Conservation (phyloP, 805 yeast genomes). For the Scheffersomyces spartinae region DNA sequence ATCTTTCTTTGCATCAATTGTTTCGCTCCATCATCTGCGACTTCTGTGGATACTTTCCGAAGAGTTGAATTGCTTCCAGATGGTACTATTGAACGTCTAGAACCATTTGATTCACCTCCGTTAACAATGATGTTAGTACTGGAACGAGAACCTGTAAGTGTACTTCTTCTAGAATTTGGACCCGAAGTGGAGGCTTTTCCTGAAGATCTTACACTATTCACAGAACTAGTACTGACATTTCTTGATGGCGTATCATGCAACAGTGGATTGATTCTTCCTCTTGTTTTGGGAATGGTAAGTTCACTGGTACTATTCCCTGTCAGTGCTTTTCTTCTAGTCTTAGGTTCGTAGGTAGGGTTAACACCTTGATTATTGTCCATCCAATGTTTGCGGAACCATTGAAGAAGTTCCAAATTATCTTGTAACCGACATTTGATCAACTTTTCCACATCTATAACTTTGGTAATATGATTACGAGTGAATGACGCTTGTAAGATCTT, state of each 20-base stretch:
- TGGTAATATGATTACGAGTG: slow-evolving; percentile 54
- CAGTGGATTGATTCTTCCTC: too few species aligned
- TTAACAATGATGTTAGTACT: too few species aligned
- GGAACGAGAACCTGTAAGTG: too few species aligned
- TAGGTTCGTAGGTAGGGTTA: slow-evolving; percentile 50
- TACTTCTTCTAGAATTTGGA: not conserved
- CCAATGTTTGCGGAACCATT: slow-evolving; percentile 86
- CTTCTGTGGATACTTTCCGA: slow-evolving; percentile 5
- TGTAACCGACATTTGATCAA: slow-evolving; percentile 83
- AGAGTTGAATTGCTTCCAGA: too few species aligned
- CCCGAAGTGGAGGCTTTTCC: not conserved
- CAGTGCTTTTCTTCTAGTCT: slow-evolving; percentile 13
- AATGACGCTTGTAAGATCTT: slow-evolving; percentile 81
- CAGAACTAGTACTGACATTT: slow-evolving; percentile 2
- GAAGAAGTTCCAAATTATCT: slow-evolving; percentile 88
- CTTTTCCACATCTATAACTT: slow-evolving; percentile 69
- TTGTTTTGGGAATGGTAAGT: too few species aligned
- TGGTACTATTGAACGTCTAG: too few species aligned
- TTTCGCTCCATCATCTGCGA: slow-evolving; percentile 3
- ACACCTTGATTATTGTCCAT: slow-evolving; percentile 57
- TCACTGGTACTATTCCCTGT: too few species aligned
- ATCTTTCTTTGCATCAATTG: slow-evolving; percentile 1
- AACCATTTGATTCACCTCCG: too few species aligned
- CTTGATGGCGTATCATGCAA: too few species aligned
- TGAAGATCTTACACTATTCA: not conserved